These are phyloP conservation scores for Eremothecium cymbalariae DNA, from an alignment of 1,139 yeast genomes.

Conservation along the genomic window DNA sequence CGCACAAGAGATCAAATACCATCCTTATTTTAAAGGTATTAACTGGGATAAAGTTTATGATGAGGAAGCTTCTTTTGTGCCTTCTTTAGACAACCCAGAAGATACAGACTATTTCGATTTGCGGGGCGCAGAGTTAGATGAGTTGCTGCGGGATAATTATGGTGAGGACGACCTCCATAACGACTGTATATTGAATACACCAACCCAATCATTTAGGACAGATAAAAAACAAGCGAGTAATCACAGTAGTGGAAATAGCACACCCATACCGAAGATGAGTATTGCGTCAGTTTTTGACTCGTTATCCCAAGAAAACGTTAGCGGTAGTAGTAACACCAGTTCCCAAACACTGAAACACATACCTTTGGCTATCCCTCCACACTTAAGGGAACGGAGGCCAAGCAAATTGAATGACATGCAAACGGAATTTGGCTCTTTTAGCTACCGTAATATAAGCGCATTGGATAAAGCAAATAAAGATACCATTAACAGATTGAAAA, in stretches of 20 bases:
- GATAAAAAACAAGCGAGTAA: conserved; percentile 9
- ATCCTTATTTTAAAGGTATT: conserved; percentile 65
- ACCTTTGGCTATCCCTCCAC: conserved; percentile 47
- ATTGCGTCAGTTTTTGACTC: conserved; percentile 28
- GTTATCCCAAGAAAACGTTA: conserved; percentile 15
- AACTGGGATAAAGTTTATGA: conserved; percentile 70
- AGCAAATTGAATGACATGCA: conserved; percentile 61
- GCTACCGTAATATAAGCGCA: conserved; percentile 80
- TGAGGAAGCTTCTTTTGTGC: conserved; percentile 79
- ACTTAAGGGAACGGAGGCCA: conserved; percentile 55
- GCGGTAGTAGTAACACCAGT: conserved; percentile 15
- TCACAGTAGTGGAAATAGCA: conserved; percentile 22
- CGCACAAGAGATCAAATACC: conserved; percentile 67
- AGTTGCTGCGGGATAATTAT: conserved; percentile 49
- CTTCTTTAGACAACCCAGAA: conserved; percentile 71
- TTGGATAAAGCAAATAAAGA: conserved; percentile 92
- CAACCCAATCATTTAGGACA: conserved; percentile 1
- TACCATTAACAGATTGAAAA: conserved; percentile 75
- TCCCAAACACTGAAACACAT: conserved; percentile 32
- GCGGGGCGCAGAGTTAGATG: conserved; percentile 72
- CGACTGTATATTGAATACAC: conserved; percentile 7
- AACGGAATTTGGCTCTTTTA: conserved; percentile 87
- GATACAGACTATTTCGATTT: conserved; percentile 86
- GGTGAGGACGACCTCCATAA: conserved; percentile 31
- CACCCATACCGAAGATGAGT: conserved; percentile 25